Conservation (phyloP, 345 rosid species). For the Fremontodendron californicum region DNA sequence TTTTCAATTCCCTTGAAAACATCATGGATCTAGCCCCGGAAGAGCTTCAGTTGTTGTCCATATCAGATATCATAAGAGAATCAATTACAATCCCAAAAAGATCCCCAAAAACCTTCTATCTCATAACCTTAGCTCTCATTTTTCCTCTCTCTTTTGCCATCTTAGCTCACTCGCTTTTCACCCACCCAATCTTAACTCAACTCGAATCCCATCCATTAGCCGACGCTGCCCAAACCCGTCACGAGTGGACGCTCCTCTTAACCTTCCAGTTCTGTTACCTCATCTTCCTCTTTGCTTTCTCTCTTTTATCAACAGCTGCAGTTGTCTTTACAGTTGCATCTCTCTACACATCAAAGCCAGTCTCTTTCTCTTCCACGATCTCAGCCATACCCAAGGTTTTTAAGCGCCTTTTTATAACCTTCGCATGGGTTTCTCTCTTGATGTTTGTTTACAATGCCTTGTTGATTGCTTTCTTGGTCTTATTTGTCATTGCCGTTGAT, state of each 20-base stretch:
- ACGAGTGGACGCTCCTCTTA: conserved; percentile 70
- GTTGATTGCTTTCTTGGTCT: conserved; percentile 45
- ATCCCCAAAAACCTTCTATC: conserved; percentile 64
- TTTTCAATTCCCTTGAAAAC: neutral
- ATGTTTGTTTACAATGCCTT: conserved; percentile 67
- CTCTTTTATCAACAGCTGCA: conserved; percentile 95
- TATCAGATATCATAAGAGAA: conserved; percentile 50
- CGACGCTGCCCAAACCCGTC: conserved; percentile 47
- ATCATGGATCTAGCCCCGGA: conserved; percentile 74
- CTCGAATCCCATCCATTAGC: conserved; percentile 35
- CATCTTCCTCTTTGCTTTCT: conserved; percentile 90
- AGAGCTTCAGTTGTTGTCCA: conserved; percentile 66
- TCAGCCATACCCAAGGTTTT: conserved; percentile 83
- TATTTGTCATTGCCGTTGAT: conserved; percentile 59
- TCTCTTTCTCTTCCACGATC: conserved; percentile 73
- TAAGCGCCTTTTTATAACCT: conserved; percentile 75
- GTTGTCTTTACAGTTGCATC: conserved; percentile 97
- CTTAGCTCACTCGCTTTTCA: conserved; percentile 78
- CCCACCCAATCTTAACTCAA: conserved; percentile 51
- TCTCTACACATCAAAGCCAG: conserved; percentile 77
- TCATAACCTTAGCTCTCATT: conserved; percentile 59
- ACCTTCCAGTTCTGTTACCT: conserved; percentile 72
- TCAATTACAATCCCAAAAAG: conserved; percentile 62
- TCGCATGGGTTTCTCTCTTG: conserved; percentile 70
- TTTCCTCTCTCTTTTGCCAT: conserved; percentile 86